Evolutionary conservation across 805 yeast species (phyloP).

Genomic region (Zygosaccharomyces pseudorouxii): DNA sequence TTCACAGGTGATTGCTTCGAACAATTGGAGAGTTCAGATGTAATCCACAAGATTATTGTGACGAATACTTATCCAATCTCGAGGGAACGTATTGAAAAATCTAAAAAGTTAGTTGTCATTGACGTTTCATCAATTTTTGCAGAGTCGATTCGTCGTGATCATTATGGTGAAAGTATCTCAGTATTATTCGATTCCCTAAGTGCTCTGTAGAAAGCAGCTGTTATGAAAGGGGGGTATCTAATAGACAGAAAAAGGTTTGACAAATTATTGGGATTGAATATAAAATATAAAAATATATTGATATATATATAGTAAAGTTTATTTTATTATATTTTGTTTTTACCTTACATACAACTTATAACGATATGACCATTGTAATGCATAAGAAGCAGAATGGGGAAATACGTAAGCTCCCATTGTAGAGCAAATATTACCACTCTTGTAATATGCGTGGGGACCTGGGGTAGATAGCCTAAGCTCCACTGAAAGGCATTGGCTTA

Average conservation of each 20-base stretch:
- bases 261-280: not conserved
- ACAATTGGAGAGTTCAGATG: constrained; percentile 67
- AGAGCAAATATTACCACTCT: constrained; percentile 48
- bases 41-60: constrained; percentile 87
- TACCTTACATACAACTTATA: constrained; percentile 45
- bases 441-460: constrained; percentile 46
- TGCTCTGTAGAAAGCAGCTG: constrained; percentile 27
- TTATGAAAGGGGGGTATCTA: not conserved
- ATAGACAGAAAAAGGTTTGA: not conserved
- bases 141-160: constrained; percentile 97
- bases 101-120: constrained; percentile 73
- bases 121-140: constrained; percentile 95
- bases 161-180: constrained; percentile 94
- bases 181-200: constrained; percentile 87
- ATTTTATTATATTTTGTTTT: not conserved
- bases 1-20: constrained; percentile 86
- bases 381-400: constrained; percentile 70
- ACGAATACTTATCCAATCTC: constrained; percentile 94
- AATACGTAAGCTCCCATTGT: constrained; percentile 60
- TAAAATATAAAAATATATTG: not conserved
- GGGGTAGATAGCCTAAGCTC: constrained; percentile 35
- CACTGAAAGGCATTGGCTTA: constrained; percentile 9
- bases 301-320: not conserved
- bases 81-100: constrained; percentile 49
- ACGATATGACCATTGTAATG: constrained; percentile 67